Conservation (phyloP, 169 alveolate genomes). For the Prorocentrum cordatum region DNA sequence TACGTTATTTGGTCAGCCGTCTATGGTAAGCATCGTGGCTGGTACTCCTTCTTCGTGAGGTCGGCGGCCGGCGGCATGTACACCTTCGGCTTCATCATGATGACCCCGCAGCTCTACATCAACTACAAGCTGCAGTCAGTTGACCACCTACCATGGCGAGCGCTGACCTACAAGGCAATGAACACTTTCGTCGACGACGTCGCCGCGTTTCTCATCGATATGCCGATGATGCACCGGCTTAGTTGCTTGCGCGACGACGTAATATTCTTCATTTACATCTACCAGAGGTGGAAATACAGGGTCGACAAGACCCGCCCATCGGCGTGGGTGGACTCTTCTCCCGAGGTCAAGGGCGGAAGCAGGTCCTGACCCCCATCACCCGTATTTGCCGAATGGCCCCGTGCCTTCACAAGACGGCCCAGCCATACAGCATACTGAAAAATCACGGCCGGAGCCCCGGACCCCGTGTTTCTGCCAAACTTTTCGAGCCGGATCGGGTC, state of each 20-base stretch:
- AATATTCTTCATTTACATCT: slow-evolving; percentile 85
- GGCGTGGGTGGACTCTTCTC: too few species aligned
- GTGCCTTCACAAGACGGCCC: too few species aligned
- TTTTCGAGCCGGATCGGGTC: too few species aligned
- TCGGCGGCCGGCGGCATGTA: slow-evolving; percentile 74
- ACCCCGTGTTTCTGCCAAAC: too few species aligned
- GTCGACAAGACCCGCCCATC: slow-evolving; percentile 65
- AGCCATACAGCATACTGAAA: too few species aligned
- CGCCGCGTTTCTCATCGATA: slow-evolving; percentile 25
- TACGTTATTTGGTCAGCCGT: too few species aligned
- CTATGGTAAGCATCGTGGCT: slow-evolving; percentile 88
- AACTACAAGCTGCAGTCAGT: slow-evolving; percentile 96
- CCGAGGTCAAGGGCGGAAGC: too few species aligned
- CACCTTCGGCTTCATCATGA: slow-evolving; percentile 68
- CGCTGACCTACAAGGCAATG: slow-evolving; percentile 46
- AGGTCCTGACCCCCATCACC: background rate
- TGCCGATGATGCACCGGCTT: slow-evolving; percentile 82
- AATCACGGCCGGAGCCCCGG: too few species aligned
- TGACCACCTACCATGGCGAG: slow-evolving; percentile 91
- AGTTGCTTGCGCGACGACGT: slow-evolving; percentile 90
- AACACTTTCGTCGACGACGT: slow-evolving; percentile 49
- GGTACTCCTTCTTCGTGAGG: slow-evolving; percentile 89
- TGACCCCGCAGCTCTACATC: slow-evolving; percentile 91
- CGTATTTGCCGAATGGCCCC: too few species aligned
- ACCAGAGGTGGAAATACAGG: slow-evolving; percentile 84